A percentile compares a stretch with the other conserved stretches of the same genome.
phyloP scores from a whole-genome alignment of 192 early-diverging fungal species.

The Backusella circina region DNA sequence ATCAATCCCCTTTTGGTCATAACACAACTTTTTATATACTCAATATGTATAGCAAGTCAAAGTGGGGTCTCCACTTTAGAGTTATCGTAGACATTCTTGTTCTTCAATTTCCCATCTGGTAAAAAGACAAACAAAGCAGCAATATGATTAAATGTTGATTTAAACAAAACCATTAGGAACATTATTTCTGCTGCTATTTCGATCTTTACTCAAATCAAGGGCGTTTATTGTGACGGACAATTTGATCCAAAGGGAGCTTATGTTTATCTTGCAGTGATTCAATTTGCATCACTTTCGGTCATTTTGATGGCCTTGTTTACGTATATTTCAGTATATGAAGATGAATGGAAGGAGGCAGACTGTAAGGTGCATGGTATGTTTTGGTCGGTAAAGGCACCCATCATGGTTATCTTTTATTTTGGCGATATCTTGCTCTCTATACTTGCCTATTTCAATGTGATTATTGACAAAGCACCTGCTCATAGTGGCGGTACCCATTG shows the following conservation, averaged over 20 bases:
- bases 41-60: conserved; percentile 24
- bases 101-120: conserved; percentile 40
- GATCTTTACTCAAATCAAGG: conserved; percentile 30
- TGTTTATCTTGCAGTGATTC: conserved; percentile 27
- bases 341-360: conserved; percentile 29
- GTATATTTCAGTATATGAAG: conserved; percentile 25
- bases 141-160: background rate
- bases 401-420: conserved; percentile 39
- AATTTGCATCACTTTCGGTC: conserved; percentile 30
- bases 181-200: conserved; percentile 32
- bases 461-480: conserved; percentile 14
- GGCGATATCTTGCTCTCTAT: conserved; percentile 25
- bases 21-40: background rate
- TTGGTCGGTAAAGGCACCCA: conserved; percentile 41
- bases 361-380: conserved; percentile 26
- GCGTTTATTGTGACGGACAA: conserved; percentile 24
- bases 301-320: conserved; percentile 34
- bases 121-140: background rate
- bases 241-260: conserved; percentile 27
- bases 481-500: conserved; percentile 13
- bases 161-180: conserved; percentile 9
- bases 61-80: conserved; percentile 40
- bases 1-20: background rate
- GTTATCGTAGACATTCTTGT: conserved; percentile 33
- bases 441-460: conserved; percentile 16